These are phyloP conservation scores for Raphanus sativus DNA, from an alignment of 345 rosid genomes.

Conservation along the genomic window DNA sequence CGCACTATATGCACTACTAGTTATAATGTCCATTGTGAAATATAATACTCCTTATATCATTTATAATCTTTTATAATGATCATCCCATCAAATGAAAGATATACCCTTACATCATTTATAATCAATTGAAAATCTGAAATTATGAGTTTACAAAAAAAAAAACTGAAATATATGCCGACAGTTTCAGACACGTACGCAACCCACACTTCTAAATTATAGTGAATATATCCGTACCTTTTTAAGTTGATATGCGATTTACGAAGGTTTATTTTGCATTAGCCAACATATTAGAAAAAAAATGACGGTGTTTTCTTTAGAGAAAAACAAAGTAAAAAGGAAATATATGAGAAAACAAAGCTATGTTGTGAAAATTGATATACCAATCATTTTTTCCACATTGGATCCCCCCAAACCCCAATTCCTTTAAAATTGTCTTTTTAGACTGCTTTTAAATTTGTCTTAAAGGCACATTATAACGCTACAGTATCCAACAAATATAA, in stretches of 20 bases:
- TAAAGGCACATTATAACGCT: constrained; percentile 15
- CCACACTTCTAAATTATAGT: background rate
- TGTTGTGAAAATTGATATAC: background rate
- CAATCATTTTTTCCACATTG: constrained; percentile 30
- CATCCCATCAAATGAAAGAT: background rate
- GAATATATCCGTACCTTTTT: background rate
- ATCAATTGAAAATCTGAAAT: background rate
- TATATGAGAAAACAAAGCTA: background rate
- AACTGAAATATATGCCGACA: constrained; percentile 26
- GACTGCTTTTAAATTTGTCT: constrained; percentile 17
- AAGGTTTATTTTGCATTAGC: background rate
- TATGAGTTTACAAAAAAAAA: background rate
- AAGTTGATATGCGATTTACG: background rate
- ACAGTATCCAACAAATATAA: background rate
- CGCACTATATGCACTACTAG: constrained; percentile 24
- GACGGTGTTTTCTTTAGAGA: constrained; percentile 8
- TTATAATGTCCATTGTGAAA: constrained; percentile 20
- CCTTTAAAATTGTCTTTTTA: constrained; percentile 26
- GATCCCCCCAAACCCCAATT: constrained; percentile 19
- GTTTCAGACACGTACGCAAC: background rate
- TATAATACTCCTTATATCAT: constrained; percentile 9
- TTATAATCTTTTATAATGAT: background rate
- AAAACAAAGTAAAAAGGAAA: background rate
- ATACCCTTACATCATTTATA: background rate
- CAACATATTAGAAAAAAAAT: background rate